A percentile compares a stretch with the other conserved stretches of the same genome.
Conservation (phyloP, 495 filamentous ascomycete species). For the Neurospora sp. region DNA sequence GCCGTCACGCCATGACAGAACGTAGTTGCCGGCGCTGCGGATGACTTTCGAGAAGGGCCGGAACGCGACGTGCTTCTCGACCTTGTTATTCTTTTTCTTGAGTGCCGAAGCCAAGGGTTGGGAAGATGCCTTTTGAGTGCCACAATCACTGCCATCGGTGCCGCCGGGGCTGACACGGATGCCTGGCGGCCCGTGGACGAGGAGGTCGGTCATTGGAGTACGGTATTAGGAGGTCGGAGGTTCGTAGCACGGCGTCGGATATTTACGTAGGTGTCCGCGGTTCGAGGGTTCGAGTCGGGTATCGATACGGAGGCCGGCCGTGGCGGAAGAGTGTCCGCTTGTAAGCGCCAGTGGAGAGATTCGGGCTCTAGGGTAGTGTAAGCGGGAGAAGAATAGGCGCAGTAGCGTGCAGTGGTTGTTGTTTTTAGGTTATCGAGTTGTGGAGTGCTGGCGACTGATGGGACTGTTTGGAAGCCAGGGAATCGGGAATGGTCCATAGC, state of each 20-base stretch:
- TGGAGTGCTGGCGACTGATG: not conserved
- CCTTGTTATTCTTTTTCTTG: slow-evolving; percentile 7
- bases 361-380: not conserved
- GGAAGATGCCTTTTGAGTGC: not conserved
- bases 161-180: slow-evolving; percentile 5
- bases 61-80: slow-evolving; percentile 3
- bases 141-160: not conserved
- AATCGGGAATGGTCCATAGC: not conserved
- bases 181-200: slow-evolving; percentile 10
- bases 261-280: not conserved
- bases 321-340: not conserved
- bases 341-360: not conserved
- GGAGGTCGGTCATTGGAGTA: slow-evolving; percentile 17
- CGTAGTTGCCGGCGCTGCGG: slow-evolving; percentile 31
- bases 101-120: not conserved
- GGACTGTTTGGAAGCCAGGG: not conserved
- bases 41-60: slow-evolving; percentile 15
- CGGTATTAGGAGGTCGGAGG: not conserved
- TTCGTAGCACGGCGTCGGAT: not conserved
- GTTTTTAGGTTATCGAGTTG: not conserved
- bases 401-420: not conserved
- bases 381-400: not conserved
- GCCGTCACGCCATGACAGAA: slow-evolving; percentile 45
- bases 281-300: not conserved
- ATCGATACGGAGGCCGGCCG: not conserved